Base-by-base conservation (phyloP, 164 flowering plant genomes). In the Piper longum region DNA sequence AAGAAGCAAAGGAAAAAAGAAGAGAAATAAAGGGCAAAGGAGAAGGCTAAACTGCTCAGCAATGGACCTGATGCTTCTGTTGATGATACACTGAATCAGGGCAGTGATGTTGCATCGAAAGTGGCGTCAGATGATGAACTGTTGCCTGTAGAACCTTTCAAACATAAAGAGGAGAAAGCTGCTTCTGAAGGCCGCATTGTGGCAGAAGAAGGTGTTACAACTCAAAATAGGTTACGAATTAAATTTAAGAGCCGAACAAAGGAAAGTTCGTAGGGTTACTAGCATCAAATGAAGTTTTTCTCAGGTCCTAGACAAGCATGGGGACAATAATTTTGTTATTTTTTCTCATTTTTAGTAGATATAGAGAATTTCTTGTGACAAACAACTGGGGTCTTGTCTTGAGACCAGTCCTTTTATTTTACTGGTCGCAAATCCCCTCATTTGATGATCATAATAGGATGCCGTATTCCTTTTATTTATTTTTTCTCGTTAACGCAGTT, bases 1-100 rank as follows among this genome's bases (percentile, higher is more conserved):
- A 95, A 87, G 82, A 87, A 85, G 79, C 86, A 93, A 72, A 86
- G 80, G 72, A 89, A 83, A 66, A 59, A 66, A 62, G 86, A 78
- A 64, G 85, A 85, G 64, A 85, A 80, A 72, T 90, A 83, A 62
- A 67, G 78, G 77, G 80, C 79, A 4, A 84, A 81, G 73, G 65
- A 79, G 60, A 70, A 70, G 64, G 64, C 67, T 43, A 67, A 64
- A 6, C 77, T 70, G 55, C 61, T 60, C 0, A 76, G 72, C 62
- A 62, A 64, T 16, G 41, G 61, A 41, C 19, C 44, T 8, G 36
- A 4, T 57, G 18, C 40, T 9, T 41, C 9, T 17, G 41, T 7
- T 19, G 14, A 11, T 19, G 14, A 11, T 26, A 9, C 9, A 18
- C 52, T 7, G 7, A 52, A n/a, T 56, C 26, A 59, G 13, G 9